Evolutionary conservation across 805 yeast species (phyloP), one percentile per base, ranked within the genome.

Genomic region (Hanseniaspora clermontiae): DNA sequence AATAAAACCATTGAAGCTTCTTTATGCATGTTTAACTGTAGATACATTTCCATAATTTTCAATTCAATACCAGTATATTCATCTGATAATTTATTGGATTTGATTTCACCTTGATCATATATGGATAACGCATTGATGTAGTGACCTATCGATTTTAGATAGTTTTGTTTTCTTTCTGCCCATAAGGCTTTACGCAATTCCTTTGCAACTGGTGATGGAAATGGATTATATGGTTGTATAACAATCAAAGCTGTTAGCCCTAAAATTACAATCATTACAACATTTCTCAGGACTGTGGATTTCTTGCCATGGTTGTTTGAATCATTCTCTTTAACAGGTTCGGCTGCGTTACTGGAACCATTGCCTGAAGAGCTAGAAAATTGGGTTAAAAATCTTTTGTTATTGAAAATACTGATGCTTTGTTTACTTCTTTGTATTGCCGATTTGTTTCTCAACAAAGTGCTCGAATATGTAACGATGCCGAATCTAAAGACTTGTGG

Each of bases 11-110:
- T 73, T 39, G 78, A 74, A 0, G 95, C 95, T 53, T 83, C 84
- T 14, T 78, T 78, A 36, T 64, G 61, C 80, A 78, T 75, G 20
- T 74, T 76, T 61, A 88, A 68, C 43, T 82, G 74, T 63, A 87
- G 95, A 65, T 80, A 86, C 88, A 88, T 84, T 64, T 89, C 95
- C 11, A 84, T 95, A 38, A 87, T 72, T 64, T 90, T 87, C 66
- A 91, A 73, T 64, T 90, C 95, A 54, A 91, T 79, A 0, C 97
- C 96, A 0, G 97, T 90, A 67, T 86, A 90, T 64, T 86, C 91
- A 64, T 87, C 93, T 57, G 80, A 74, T 36, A 84, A 62, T 11
- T 76, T 77, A 59, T 79, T 77, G 70, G 87, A 66, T 0, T 74
- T 75, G 48, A 80, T 69, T 31, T 74, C 71, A 8, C 55, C 55